Evolutionary conservation across 495 filamentous ascomycete species (phyloP).

Genomic region (Xylaria intraflava): DNA sequence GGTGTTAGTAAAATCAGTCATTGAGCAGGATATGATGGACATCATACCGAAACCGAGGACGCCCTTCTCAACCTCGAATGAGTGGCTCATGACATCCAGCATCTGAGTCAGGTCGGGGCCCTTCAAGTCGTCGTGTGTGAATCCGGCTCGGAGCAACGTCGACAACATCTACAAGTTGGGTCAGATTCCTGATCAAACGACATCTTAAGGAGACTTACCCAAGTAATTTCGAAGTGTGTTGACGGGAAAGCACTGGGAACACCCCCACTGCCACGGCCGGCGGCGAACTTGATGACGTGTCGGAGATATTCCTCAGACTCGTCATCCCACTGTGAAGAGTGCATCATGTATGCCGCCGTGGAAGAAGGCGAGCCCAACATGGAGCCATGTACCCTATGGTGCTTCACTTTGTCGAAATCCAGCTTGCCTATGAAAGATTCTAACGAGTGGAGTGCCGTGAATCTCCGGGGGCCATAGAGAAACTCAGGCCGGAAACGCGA

Average conservation of each 20-base stretch:
- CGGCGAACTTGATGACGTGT: slow-evolving; percentile 8
- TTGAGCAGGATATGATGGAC: neutral
- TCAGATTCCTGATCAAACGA: slow-evolving; percentile 4
- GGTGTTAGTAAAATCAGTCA: neutral
- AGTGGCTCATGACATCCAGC: slow-evolving; percentile 14
- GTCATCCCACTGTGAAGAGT: slow-evolving; percentile 19
- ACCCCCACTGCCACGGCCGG: slow-evolving; percentile 9
- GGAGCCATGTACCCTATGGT: slow-evolving; percentile 38
- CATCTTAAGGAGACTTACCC: slow-evolving; percentile 20
- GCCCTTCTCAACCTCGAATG: slow-evolving; percentile 12
- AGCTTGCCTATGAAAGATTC: slow-evolving; percentile 42
- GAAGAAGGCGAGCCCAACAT: slow-evolving; percentile 45
- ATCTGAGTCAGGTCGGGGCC: slow-evolving; percentile 20
- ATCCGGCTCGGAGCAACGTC: slow-evolving; percentile 16
- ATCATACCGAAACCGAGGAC: slow-evolving; percentile 20
- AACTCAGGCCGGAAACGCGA: slow-evolving; percentile 11
- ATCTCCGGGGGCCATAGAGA: slow-evolving; percentile 27
- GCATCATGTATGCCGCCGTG: slow-evolving; percentile 41
- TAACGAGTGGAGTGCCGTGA: slow-evolving; percentile 39
- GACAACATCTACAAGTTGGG: slow-evolving; percentile 7
- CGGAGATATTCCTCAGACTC: slow-evolving; percentile 13
- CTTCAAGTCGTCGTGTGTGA: slow-evolving; percentile 13
- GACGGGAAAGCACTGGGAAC: slow-evolving; percentile 28
- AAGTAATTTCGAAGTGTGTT: slow-evolving; percentile 36
- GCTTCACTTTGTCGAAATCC: slow-evolving; percentile 34